These are phyloP conservation scores for Rusavskia elegans DNA, from an alignment of 495 filamentous ascomycete genomes.

Conservation along the genomic window DNA sequence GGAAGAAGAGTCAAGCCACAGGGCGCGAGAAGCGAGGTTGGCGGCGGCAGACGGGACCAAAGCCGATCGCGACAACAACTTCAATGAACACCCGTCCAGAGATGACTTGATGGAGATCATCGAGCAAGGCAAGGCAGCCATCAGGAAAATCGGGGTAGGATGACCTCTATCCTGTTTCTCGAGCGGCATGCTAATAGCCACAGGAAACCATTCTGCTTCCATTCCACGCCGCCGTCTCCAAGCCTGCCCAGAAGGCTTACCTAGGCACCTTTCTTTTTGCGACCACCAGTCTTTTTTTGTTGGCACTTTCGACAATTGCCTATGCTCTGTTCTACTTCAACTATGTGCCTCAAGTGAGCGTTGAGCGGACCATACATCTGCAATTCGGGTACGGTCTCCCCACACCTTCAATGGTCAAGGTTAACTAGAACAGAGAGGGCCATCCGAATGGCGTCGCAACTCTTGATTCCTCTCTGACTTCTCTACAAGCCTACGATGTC, in stretches of 20 bases:
- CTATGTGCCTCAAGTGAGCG: conserved; percentile 59
- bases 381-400: conserved; percentile 59
- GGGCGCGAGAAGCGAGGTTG: background rate
- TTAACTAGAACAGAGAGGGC: conserved; percentile 16
- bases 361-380: conserved; percentile 54
- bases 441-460: conserved; percentile 28
- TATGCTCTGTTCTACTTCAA: conserved; percentile 69
- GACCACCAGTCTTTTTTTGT: conserved; percentile 37
- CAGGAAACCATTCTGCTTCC: conserved; percentile 19
- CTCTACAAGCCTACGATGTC: conserved; percentile 46
- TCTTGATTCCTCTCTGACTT: conserved; percentile 24
- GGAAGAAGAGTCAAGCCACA: background rate
- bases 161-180: background rate
- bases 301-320: conserved; percentile 44
- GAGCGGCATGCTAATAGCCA: background rate
- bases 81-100: background rate
- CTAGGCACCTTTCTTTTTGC: conserved; percentile 51
- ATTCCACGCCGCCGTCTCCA: conserved; percentile 41
- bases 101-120: background rate
- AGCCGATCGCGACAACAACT: background rate
- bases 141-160: background rate
- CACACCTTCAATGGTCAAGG: background rate
- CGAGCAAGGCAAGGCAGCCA: background rate
- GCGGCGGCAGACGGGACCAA: background rate
- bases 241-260: conserved; percentile 53